Base-by-base conservation (phyloP, 2,329 filamentous ascomycete species). In the Magnaporthiopsis incrustans region DNA sequence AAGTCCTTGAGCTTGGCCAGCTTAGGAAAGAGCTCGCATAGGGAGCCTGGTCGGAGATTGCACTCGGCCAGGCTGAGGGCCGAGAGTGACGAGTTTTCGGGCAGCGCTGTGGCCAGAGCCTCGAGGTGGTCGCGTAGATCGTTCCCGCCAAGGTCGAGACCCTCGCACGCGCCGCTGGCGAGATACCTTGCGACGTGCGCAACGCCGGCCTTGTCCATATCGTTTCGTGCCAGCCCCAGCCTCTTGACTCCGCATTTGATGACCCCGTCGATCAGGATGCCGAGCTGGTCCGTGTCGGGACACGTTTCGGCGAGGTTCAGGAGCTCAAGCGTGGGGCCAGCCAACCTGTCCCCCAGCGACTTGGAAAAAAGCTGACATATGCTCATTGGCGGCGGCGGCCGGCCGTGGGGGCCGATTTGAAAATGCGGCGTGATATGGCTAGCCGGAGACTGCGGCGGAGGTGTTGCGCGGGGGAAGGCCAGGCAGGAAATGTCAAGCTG, bases 101-200 rank as follows among this genome's bases (percentile, higher is more conserved):
- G 74, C n/a, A 88, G 73, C 0, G 82, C 79, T 2, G 78, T 76
- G 4, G 82, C 82, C 61, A 89, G 74, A 1, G 75, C 75, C 22
- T 81, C 82, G 38, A 87, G 77, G 57, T 84, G 79, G 38, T 85
- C 80, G 59, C 79, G 75, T 25, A 89, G 73, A 68, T 95, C 86
- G 70, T 98, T 98, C 30, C 92, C 91, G 57, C 92, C 92, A 15
- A 98, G 77, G 73, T 98, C 95, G 5, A 99, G 81, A 7, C 92
- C 94, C 73, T 96, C 90, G 69, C 94, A 98, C 62, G 88, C 83
- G 0, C 90, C 89, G 27, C 86, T 87, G 33, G 86, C 83, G 26
- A 98, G 75, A 72, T 93, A 98, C 63, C 85, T 85, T 35, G 89
- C 82, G 35, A 97, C 84, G 71, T 96, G 89, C 63, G 85, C 81